Conservation (phyloP, 257 asterid genomes). For the Nicotiana benthamiana region DNA sequence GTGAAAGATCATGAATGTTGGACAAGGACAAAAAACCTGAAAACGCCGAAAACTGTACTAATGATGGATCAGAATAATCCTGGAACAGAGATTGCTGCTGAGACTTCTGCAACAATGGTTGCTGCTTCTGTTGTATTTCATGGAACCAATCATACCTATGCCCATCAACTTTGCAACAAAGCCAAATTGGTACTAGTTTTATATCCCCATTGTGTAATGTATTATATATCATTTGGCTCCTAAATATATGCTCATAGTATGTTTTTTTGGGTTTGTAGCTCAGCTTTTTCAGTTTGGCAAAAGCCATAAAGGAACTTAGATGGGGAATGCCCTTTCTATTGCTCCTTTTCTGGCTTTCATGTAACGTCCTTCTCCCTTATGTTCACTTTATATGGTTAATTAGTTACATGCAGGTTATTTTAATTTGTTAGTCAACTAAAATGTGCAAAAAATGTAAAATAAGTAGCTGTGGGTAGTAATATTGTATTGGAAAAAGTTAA, state of each 20-base stretch:
- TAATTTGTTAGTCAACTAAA: too few relatives aligned
- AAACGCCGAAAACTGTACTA: constrained; percentile 46
- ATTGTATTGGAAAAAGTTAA: too few relatives aligned
- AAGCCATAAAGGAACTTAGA: constrained; percentile 58
- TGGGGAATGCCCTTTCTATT: constrained; percentile 88
- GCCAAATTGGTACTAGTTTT: constrained; percentile 30
- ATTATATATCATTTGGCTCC: not conserved
- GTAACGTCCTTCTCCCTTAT: constrained; percentile 21
- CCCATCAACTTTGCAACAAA: constrained; percentile 30
- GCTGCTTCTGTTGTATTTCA: constrained; percentile 50
- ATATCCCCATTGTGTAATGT: not conserved
- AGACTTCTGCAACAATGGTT: constrained; percentile 69
- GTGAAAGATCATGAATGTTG: constrained; percentile 65
- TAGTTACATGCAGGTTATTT: not conserved
- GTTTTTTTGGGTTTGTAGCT: not conserved
- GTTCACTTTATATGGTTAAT: not conserved
- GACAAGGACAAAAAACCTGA: constrained; percentile 74
- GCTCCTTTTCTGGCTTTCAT: constrained; percentile 73
- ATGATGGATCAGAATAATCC: constrained; percentile 47
- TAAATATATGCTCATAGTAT: not conserved
- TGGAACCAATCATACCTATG: constrained; percentile 26
- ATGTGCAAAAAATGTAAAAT: constrained; percentile 34
- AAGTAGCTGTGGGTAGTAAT: constrained; percentile 87
- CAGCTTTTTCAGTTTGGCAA: constrained; percentile 59
- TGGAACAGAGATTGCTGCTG: constrained; percentile 80